These are phyloP conservation scores for Tremellales sp. DNA, from an alignment of 1,284 basidiomycete genomes.

Conservation along the genomic window DNA sequence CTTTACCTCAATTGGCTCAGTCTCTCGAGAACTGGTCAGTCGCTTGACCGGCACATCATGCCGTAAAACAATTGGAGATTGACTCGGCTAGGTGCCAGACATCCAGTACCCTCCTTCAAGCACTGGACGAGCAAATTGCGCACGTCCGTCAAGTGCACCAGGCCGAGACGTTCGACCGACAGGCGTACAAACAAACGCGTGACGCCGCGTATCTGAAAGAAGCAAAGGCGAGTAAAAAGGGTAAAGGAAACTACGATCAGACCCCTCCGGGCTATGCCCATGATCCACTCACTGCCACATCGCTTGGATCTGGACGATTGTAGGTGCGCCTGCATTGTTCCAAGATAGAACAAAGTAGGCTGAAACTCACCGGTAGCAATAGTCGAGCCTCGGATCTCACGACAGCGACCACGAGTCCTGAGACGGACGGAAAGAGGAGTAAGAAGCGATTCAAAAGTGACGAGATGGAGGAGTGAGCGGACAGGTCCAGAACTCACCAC, in stretches of 20 bases:
- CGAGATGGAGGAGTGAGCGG: neutral
- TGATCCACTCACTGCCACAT: constrained; percentile 52
- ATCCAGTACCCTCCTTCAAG: constrained; percentile 59
- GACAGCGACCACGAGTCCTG: too few species aligned
- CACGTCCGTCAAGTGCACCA: neutral
- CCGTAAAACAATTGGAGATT: too few species aligned
- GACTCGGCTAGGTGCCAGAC: constrained; percentile 68
- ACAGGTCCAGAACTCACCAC: too few species aligned
- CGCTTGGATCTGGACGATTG: constrained; percentile 53
- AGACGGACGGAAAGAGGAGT: neutral
- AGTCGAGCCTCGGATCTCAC: too few species aligned
- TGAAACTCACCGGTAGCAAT: too few species aligned
- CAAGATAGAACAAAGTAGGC: too few species aligned
- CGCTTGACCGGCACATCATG: neutral
- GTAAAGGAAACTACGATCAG: neutral
- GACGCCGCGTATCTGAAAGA: neutral
- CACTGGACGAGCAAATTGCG: constrained; percentile 52
- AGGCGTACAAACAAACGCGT: neutral
- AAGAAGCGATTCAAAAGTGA: neutral
- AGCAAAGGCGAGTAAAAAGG: neutral
- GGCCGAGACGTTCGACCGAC: neutral
- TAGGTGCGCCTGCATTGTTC: constrained; percentile 50
- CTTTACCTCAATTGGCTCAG: constrained; percentile 58
- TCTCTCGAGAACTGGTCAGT: constrained; percentile 69
- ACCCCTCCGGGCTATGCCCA: constrained; percentile 6